phyloP scores from a whole-genome alignment of 176 grass and related monocot genomes.

The Eleusine coracana region DNA sequence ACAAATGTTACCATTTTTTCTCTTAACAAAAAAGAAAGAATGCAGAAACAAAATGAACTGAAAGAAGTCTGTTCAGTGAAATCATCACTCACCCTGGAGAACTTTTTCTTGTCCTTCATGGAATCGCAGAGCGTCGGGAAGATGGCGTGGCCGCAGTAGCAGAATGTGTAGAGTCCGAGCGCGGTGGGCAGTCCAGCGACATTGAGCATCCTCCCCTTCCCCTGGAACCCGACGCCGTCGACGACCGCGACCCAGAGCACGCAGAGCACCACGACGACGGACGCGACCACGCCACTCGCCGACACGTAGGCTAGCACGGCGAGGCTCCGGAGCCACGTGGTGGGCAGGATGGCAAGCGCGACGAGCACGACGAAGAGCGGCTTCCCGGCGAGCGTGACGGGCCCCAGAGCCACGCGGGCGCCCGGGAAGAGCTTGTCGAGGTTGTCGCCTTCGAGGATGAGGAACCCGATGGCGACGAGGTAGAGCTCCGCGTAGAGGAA shows the following conservation, averaged over 20 bases:
- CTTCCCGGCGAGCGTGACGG: too few relatives aligned
- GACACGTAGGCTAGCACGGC: conserved; percentile 74
- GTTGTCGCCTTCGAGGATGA: conserved; percentile 88
- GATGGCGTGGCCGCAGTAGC: conserved; percentile 82
- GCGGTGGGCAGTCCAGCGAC: conserved; percentile 65
- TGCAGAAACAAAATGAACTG: background rate
- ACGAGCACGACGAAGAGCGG: conserved; percentile 68
- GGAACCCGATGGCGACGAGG: conserved; percentile 75
- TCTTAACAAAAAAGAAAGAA: background rate
- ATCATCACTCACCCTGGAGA: conserved; percentile 59
- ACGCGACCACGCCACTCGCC: conserved; percentile 74
- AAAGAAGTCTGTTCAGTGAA: background rate
- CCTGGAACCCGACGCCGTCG: conserved; percentile 66
- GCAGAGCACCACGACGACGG: conserved; percentile 61
- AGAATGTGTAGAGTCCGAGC: conserved; percentile 76
- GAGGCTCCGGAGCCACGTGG: conserved; percentile 71
- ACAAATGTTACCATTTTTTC: too few relatives aligned
- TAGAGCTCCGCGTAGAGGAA: conserved; percentile 90
- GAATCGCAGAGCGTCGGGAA: conserved; percentile 80
- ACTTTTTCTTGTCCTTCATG: conserved; percentile 73
- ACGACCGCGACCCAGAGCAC: conserved; percentile 61
- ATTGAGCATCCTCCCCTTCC: conserved; percentile 54
- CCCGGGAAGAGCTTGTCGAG: conserved; percentile 76
- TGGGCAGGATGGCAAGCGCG: conserved; percentile 67
- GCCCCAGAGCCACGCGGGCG: too few relatives aligned